Evolutionary conservation across 768 basidiomycete species (phyloP), one percentile per base, ranked within the genome.

Genomic region (Calocybe cyanea): DNA sequence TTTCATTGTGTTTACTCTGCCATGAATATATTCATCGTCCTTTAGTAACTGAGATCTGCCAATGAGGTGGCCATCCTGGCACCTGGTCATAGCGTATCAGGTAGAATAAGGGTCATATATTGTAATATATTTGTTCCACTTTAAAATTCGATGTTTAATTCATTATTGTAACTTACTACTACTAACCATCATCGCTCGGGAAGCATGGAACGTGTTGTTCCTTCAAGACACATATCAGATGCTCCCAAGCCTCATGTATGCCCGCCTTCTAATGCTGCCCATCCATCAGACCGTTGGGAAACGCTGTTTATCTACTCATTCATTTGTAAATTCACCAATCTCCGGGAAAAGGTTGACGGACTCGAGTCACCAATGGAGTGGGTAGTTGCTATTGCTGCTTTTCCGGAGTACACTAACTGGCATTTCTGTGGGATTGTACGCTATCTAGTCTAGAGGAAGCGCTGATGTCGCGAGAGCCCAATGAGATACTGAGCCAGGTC

Each of bases 201-300:
- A 50, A 61, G 47, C 58, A 54, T n/a, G 60, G 68, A 65, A 64
- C 66, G 59, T 60, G 56, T 51, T 55, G 25, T 58, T 58, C 66
- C 67, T 63, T 57, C 65, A 54, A 60, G 42, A n/a, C n/a, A n/a
- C 49, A 72, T 71, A 70, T 56, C 65, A 50, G 55, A 59, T 52
- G 52, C 61, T 45, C 65, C 63, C 47, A 73, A 65, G 59, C 67
- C 72, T 7, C 78, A 80, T 51, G 51, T 76, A 51, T 80, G 77
- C 58, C 77, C 77, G 8, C 75, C 76, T 50, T 80, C 86, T 15
- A 74, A 70, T 58, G 87, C 85, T 20, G 75, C 63, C 19, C 87
- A 89, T 70, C 90, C 90, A 21, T 72, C 73, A 44, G 84, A 85
- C 68, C 85, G 85, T 65, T 92, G 90, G 90, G 90, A 92, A 68